Conservation (phyloP, 768 basidiomycete genomes). For the Suillus subluteus region DNA sequence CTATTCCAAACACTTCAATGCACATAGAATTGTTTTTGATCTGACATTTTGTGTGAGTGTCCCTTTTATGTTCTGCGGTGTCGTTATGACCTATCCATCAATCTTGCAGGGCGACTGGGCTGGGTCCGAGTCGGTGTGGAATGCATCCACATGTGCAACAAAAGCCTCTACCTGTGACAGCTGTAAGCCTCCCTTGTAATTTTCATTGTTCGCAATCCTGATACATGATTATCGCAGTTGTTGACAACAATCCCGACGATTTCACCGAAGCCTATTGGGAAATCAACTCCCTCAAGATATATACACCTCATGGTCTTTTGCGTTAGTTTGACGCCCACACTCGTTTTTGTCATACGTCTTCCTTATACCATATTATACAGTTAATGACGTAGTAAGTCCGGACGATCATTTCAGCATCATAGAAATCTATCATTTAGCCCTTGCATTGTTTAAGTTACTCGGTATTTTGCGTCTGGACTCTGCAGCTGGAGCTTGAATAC, state of each 20-base stretch:
- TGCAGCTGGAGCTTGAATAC: neutral
- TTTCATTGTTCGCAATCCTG: neutral
- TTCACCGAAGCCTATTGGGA: slow-evolving; percentile 74
- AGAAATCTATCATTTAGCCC: neutral
- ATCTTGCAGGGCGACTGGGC: slow-evolving; percentile 56
- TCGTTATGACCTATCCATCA: slow-evolving; percentile 3
- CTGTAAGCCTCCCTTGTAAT: slow-evolving; percentile 42
- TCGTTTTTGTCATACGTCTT: neutral
- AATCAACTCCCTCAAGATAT: slow-evolving; percentile 62
- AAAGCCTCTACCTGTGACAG: slow-evolving; percentile 39
- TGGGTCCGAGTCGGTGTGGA: slow-evolving; percentile 38
- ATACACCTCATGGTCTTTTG: slow-evolving; percentile 30
- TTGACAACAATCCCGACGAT: slow-evolving; percentile 58
- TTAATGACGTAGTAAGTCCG: neutral
- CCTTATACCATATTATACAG: neutral
- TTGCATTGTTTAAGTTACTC: neutral
- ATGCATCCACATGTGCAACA: slow-evolving; percentile 43
- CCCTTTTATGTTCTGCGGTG: neutral
- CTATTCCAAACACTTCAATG: slow-evolving; percentile 54
- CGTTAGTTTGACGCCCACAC: neutral
- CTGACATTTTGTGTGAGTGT: slow-evolving; percentile 61
- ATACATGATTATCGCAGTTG: slow-evolving; percentile 40
- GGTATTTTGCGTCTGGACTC: neutral
- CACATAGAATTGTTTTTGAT: slow-evolving; percentile 59
- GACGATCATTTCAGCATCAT: too few relatives aligned